Base-by-base conservation (phyloP, 2,329 filamentous ascomycete genomes). In the Immersiporthe knoxdaviesiana region DNA sequence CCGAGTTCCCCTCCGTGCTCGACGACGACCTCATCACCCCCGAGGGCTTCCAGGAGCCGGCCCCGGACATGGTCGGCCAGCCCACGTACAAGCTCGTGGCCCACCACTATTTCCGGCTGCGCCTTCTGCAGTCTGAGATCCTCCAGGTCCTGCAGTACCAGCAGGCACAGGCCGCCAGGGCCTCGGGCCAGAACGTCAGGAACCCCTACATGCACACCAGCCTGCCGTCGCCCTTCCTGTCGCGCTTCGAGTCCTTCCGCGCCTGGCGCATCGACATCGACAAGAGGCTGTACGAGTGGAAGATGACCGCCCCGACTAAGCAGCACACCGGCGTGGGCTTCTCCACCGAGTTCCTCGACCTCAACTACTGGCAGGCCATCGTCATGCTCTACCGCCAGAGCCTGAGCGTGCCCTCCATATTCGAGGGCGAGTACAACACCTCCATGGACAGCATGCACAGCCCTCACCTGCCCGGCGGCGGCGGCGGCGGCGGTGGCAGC, bases 351-450 rank as follows among this genome's bases (percentile, higher is more conserved):
- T 97, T 98, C 75, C 81, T 97, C 5, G 93, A 97, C 75, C 85
- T 98, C 71, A 98, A 98, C 79, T 98, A 98, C 80, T 98, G 95
- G 94, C 95, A 97, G 78, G 93, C 94, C 3, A 90, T 98, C 71
- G 97, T 97, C 73, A 94, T 97, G 91, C 87, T 98, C 27, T 98
- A 98, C 78, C 87, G 95, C 67, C 95, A 97, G 79, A 96, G 94
- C 78, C 80, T 97, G 71, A 91, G 92, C 63, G 92, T 97, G 24
- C 95, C 95, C 0, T 88, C 91, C 54, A 89, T 94, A 76, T 89
- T 98, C 69, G 93, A 94, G 66, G 90, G 90, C 66, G 95, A 97
- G 79, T 89, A 90, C 74, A 86, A 88, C 74, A 88, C 88, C 1
- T 86, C 87, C 5, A 86, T 87, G 70, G 88, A 91, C 74, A n/a